These are phyloP conservation scores for Cladophialophora bantiana DNA, from an alignment of 2,329 filamentous ascomycete genomes.

Conservation along the genomic window DNA sequence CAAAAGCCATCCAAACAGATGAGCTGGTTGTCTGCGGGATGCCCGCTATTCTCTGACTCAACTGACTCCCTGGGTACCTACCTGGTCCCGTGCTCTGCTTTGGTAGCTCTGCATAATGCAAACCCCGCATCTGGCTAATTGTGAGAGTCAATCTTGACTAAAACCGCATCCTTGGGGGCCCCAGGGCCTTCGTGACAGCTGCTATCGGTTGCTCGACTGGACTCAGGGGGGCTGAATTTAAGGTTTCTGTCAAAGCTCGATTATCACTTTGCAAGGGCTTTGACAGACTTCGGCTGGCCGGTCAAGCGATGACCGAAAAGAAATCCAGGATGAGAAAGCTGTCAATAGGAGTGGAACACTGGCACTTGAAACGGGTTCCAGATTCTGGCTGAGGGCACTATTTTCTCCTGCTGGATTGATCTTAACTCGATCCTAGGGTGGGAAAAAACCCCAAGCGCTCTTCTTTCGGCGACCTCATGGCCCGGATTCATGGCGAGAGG, in stretches of 20 bases:
- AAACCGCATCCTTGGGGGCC: neutral
- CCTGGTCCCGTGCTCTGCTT: neutral
- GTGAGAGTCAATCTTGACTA: neutral
- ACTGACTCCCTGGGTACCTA: neutral
- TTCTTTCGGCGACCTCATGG: conserved; percentile 11
- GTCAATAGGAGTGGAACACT: neutral
- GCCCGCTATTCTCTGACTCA: neutral
- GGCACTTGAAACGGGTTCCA: neutral
- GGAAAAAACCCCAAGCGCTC: neutral
- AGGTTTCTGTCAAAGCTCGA: conserved; percentile 1
- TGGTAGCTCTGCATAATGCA: conserved; percentile 15
- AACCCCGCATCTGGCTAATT: conserved; percentile 23
- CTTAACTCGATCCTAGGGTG: neutral
- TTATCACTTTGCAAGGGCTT: conserved; percentile 2
- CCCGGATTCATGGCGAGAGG: neutral
- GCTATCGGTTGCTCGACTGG: neutral
- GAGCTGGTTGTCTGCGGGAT: neutral
- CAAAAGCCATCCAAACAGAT: conserved; percentile 4
- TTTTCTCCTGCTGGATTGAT: neutral
- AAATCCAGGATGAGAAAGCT: neutral
- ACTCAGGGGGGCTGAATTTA: neutral
- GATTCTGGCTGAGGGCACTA: neutral
- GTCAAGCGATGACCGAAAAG: neutral
- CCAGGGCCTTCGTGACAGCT: neutral
- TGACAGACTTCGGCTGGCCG: neutral